Evolutionary conservation across 257 asterid species (phyloP).

Genomic region (Anisodus tanguticus): DNA sequence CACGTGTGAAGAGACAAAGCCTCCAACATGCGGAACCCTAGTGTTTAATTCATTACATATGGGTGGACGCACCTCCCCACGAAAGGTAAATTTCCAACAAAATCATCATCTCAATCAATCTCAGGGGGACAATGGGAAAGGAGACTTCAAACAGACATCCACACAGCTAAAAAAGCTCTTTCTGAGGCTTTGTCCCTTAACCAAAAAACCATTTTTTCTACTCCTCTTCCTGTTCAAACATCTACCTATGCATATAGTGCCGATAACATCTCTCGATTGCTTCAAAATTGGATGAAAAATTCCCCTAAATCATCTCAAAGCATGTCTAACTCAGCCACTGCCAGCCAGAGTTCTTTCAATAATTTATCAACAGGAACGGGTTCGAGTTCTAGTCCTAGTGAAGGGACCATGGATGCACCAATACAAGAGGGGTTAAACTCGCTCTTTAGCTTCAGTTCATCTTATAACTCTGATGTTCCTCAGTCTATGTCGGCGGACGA

Average conservation of each 20-base stretch:
- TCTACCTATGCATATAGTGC: conserved; percentile 67
- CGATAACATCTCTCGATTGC: conserved; percentile 70
- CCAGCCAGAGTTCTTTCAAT: conserved; percentile 35
- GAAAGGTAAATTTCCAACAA: no score
- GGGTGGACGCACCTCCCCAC: no score
- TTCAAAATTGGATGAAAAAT: conserved; percentile 65
- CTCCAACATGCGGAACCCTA: no score
- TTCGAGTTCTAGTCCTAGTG: conserved; percentile 58
- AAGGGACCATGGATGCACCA: conserved; percentile 48
- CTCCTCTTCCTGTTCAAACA: conserved; percentile 6
- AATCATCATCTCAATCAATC: conserved; percentile 22
- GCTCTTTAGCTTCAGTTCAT: conserved; percentile 46
- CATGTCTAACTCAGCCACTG: conserved; percentile 38
- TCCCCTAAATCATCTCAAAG: conserved; percentile 36
- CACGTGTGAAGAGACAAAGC: no score
- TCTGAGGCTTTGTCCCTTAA: conserved; percentile 71
- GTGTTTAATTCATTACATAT: no score
- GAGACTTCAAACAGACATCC: conserved; percentile 87
- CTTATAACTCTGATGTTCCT: conserved; percentile 43
- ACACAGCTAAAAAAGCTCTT: conserved; percentile 79
- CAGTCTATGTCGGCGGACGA: conserved; percentile 40
- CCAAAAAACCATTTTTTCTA: neutral
- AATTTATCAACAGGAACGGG: conserved; percentile 35
- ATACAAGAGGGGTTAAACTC: conserved; percentile 38
- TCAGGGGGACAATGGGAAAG: conserved; percentile 87